Evolutionary conservation across 75 land plant species (phyloP).

Genomic region (Picea glauca): DNA sequence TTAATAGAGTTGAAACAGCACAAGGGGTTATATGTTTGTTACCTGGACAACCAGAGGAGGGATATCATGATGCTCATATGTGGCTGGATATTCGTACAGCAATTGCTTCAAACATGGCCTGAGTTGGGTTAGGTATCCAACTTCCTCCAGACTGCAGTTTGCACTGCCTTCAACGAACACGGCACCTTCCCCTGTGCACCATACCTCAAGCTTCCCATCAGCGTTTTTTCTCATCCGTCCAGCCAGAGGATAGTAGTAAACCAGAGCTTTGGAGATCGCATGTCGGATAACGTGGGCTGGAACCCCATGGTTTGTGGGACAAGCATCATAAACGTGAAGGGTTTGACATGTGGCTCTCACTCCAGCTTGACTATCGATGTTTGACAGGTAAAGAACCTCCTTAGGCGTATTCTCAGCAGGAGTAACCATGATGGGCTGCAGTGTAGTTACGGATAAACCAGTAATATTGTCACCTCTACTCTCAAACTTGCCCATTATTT

Average conservation of each 20-base stretch:
- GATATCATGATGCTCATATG: constrained; percentile 43
- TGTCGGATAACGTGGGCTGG: constrained; percentile 50
- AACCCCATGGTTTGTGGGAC: constrained; percentile 21
- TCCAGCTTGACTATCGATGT: constrained; percentile 69
- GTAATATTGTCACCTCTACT: too few relatives aligned
- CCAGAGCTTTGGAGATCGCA: constrained; percentile 59
- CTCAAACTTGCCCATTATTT: too few relatives aligned
- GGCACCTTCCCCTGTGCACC: constrained; percentile 74
- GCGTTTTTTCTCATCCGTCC: constrained; percentile 77
- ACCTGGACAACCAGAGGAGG: constrained; percentile 88
- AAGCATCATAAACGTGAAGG: constrained; percentile 39
- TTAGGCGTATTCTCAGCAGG: constrained; percentile 56
- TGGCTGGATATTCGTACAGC: constrained; percentile 67
- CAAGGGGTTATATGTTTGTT: neutral
- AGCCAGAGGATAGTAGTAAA: constrained; percentile 77
- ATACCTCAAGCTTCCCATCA: constrained; percentile 64
- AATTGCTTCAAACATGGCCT: constrained; percentile 65
- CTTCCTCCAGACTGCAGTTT: constrained; percentile 41
- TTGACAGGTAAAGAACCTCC: constrained; percentile 69
- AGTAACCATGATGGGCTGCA: constrained; percentile 46
- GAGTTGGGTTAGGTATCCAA: constrained; percentile 70
- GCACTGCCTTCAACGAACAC: constrained; percentile 85
- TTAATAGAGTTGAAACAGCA: too few relatives aligned
- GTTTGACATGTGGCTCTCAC: constrained; percentile 48
- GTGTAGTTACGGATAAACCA: constrained; percentile 26